These are phyloP conservation scores for Penicillium alfredii DNA, from an alignment of 495 filamentous ascomycete genomes.

Conservation along the genomic window DNA sequence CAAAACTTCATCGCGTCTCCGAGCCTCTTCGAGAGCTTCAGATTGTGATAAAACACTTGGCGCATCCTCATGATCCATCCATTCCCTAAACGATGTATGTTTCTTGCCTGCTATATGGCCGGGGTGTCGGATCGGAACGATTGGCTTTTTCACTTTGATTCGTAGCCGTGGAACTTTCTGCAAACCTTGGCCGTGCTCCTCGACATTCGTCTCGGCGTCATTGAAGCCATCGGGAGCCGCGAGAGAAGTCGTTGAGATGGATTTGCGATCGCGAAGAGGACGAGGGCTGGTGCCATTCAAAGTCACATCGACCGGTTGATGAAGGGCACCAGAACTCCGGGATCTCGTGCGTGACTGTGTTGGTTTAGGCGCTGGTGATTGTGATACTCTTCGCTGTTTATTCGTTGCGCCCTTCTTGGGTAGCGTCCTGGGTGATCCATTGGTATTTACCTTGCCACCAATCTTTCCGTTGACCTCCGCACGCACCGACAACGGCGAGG, in stretches of 20 bases:
- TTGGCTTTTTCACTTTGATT: conserved; percentile 50
- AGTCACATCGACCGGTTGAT: conserved; percentile 16
- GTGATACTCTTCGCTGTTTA: conserved; percentile 24
- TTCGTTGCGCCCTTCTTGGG: conserved; percentile 18
- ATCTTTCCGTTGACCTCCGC: conserved; percentile 28
- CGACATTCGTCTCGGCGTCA: conserved; percentile 9
- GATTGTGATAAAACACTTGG: conserved; percentile 45
- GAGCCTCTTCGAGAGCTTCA: conserved; percentile 47
- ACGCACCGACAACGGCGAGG: conserved; percentile 32
- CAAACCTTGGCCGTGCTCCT: conserved; percentile 15
- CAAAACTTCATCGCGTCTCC: conserved; percentile 52
- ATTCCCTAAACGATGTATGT: conserved; percentile 50
- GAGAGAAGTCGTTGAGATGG: conserved; percentile 19
- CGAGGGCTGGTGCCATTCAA: conserved; percentile 21
- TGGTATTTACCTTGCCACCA: conserved; percentile 27
- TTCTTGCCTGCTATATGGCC: conserved; percentile 42
- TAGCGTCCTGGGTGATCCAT: conserved; percentile 29
- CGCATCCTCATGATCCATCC: conserved; percentile 46
- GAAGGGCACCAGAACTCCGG: conserved; percentile 24
- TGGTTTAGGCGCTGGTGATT: conserved; percentile 28
- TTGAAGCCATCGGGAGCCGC: conserved; percentile 4
- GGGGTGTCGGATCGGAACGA: conserved; percentile 46
- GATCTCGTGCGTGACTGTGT: conserved; percentile 29
- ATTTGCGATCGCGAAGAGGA: conserved; percentile 23
- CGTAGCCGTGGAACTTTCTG: conserved; percentile 40